Evolutionary conservation across 495 filamentous ascomycete genomes (phyloP).

Genomic region (Pyrenula aspistea): DNA sequence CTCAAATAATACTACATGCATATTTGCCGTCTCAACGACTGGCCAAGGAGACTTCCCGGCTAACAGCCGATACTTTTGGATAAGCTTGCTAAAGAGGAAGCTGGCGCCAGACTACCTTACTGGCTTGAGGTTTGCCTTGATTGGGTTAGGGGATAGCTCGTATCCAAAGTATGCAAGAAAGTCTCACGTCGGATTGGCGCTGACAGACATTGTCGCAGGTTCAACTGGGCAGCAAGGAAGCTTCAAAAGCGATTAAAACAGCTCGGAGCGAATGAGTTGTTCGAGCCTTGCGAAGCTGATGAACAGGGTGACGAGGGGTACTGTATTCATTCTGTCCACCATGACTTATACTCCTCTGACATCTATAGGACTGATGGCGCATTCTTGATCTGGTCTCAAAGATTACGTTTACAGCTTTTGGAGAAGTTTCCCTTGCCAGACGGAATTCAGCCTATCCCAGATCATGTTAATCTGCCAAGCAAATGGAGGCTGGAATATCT

Average conservation of each 20-base stretch:
- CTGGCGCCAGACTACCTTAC: conserved; percentile 58
- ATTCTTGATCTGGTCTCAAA: conserved; percentile 63
- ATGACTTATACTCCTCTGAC: no score
- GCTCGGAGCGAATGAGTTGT: conserved; percentile 69
- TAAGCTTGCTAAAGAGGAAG: conserved; percentile 62
- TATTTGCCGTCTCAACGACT: conserved; percentile 82
- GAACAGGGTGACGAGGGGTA: conserved; percentile 90
- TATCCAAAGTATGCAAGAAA: conserved; percentile 60
- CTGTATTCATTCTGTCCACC: no score
- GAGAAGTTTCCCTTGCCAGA: conserved; percentile 54
- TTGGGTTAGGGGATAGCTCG: conserved; percentile 88
- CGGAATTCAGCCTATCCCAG: conserved; percentile 56
- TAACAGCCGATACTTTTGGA: conserved; percentile 78
- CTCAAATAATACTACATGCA: conserved; percentile 43
- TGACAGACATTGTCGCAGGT: conserved; percentile 36
- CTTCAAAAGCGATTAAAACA: conserved; percentile 75
- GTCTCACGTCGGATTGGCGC: background rate
- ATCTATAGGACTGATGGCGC: conserved; percentile 58
- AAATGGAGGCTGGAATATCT: conserved; percentile 54
- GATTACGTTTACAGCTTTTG: conserved; percentile 50
- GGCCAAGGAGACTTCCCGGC: conserved; percentile 86
- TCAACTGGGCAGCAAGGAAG: conserved; percentile 87
- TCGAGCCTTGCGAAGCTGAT: conserved; percentile 73
- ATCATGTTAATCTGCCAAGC: conserved; percentile 63
- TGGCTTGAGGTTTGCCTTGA: conserved; percentile 60